These are phyloP conservation scores for Salvia splendens DNA, from an alignment of 257 asterid species.

Conservation along the genomic window DNA sequence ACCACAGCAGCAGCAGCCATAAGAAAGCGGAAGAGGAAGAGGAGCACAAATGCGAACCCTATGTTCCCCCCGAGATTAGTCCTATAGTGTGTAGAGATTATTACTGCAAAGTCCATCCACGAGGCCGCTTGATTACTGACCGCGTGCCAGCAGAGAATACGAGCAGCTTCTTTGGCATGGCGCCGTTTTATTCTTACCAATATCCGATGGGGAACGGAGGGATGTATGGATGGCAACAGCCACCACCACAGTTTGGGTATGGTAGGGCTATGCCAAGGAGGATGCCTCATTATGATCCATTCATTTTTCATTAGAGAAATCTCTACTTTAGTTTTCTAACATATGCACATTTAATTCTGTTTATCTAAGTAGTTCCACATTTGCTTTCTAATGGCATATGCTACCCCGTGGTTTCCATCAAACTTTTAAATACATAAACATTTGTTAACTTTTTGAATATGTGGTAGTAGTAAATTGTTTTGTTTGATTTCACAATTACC, in stretches of 20 bases:
- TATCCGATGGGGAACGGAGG: conserved; percentile 4
- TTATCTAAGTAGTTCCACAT: no score
- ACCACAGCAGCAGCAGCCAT: not conserved
- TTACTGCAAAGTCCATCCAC: conserved; percentile 36
- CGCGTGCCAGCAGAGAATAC: conserved; percentile 27
- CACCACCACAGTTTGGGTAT: conserved; percentile 18
- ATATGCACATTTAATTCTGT: no score
- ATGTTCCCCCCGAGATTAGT: conserved; percentile 14
- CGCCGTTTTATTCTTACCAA: conserved; percentile 6
- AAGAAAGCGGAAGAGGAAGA: conserved; percentile 23
- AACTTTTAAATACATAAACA: no score
- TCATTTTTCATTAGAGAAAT: conserved; percentile 7
- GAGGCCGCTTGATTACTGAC: conserved; percentile 5
- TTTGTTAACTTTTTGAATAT: no score
- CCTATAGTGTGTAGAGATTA: conserved; percentile 29
- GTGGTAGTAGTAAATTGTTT: no score
- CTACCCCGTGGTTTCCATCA: no score
- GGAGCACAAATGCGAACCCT: conserved; percentile 38
- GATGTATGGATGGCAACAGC: conserved; percentile 16
- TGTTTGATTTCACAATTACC: no score
- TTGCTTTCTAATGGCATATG: no score
- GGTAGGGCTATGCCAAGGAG: not conserved
- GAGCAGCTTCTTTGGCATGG: conserved; percentile 15
- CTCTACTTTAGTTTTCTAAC: no score
- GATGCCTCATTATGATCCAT: conserved; percentile 26